Base-by-base conservation (phyloP, 768 basidiomycete species). In the Omphalotus guepiniiformis region DNA sequence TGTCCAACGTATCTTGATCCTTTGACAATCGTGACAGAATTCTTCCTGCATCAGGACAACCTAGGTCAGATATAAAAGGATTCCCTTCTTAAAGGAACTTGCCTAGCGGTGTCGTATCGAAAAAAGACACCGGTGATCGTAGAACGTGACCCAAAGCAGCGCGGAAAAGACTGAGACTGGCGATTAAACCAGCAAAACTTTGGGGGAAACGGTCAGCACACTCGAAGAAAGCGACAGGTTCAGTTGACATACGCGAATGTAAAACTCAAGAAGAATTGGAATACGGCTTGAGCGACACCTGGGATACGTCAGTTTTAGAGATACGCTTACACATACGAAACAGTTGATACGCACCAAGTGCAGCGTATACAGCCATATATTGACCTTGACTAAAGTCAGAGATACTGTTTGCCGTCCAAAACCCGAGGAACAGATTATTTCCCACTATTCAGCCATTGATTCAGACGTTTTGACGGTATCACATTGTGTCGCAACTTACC, bases 41-140 rank as follows among this genome's bases (percentile, higher is more conserved):
- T 30, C 81, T 65, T 1, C 82, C 82, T 81, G n/a, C n/a, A 15
- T 18, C 8, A 51, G 36, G 6, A 32, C n/a, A 35, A 25, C 38
- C 36, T 1, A 34, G 1, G 11, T 29, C 22, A 26, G 13, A 21
- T 25, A 27, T 15, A n/a, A 42, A 21, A 30, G 9, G 18, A 12
- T 19, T 25, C 3, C 4, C 39, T 22, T 12, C n/a, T n/a, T n/a
- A n/a, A n/a, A n/a, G n/a, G n/a, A n/a, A 51, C 65, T 32, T 54
- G 80, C 82, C 81, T 59, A 82, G 73, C 1, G 82, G 82, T 0
- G 85, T 87, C 0, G 83, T 82, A 56, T 89, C 87, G 56, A 86
- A 87, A 67, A 86, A 88, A 2, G 80, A 75, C 0, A 72, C 60
- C 0, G 83, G 81, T 7, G 84, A 84, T 9, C 75, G 65, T 42